Percentiles rank a stretch among this genome's conserved stretches.
Evolutionary conservation across 2,329 filamentous ascomycete species (phyloP).

Genomic region (Hymenoscyphus fraxineus): DNA sequence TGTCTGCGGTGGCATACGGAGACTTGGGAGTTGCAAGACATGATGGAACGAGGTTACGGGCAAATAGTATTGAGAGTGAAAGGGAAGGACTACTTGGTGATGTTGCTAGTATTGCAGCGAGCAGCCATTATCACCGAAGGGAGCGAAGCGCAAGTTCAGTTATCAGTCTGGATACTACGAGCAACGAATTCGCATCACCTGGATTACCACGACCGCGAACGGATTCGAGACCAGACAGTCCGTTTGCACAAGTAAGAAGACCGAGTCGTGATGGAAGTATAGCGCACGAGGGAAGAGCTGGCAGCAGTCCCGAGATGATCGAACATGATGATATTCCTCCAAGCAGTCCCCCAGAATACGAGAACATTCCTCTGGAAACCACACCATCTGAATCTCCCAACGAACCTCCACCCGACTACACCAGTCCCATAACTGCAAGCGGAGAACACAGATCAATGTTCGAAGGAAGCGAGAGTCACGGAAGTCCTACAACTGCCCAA

Average conservation of each 20-base stretch:
- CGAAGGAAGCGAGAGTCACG: background rate
- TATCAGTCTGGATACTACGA: constrained; percentile 49
- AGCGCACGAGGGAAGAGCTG: constrained; percentile 23
- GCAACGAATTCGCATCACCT: constrained; percentile 41
- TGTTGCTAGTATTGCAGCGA: constrained; percentile 49
- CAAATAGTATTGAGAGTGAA: constrained; percentile 71
- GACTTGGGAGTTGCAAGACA: constrained; percentile 72
- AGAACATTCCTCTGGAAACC: constrained; percentile 31
- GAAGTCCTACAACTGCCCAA: constrained; percentile 11
- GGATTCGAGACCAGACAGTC: constrained; percentile 44
- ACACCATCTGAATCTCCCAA: constrained; percentile 18
- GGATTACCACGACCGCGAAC: constrained; percentile 39
- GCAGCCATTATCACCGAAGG: constrained; percentile 41
- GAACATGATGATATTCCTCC: constrained; percentile 31
- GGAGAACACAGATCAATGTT: constrained; percentile 17
- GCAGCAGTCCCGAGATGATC: constrained; percentile 33
- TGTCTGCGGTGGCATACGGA: constrained; percentile 73
- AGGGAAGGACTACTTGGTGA: constrained; percentile 67
- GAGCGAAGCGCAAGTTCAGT: constrained; percentile 52
- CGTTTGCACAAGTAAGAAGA: constrained; percentile 20
- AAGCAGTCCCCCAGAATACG: constrained; percentile 33
- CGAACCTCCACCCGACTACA: constrained; percentile 32
- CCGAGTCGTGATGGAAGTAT: constrained; percentile 15
- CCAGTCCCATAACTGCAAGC: constrained; percentile 23
- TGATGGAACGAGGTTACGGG: constrained; percentile 71